A percentile compares a stretch with the other conserved stretches of the same genome.
Evolutionary conservation across 768 basidiomycete species (phyloP).

Genomic region (Lactarius vividus): DNA sequence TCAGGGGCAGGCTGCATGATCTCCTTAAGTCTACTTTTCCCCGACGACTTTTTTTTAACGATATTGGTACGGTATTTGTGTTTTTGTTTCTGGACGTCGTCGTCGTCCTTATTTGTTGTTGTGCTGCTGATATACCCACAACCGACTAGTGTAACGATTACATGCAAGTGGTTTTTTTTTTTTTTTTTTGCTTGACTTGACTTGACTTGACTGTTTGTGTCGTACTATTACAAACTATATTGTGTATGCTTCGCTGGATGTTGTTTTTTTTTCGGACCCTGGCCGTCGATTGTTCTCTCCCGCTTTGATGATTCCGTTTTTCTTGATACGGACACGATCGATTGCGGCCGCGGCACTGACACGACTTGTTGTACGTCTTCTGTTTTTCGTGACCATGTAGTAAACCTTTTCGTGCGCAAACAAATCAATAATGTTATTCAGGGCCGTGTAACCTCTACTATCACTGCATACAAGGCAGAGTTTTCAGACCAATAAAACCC

Average conservation of each 20-base stretch:
- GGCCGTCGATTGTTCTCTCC: background rate
- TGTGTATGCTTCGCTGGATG: no score
- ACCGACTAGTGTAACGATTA: background rate
- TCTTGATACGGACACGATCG: background rate
- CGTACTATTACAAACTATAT: background rate
- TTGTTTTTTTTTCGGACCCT: background rate
- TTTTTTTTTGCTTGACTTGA: no score
- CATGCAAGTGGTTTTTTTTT: no score
- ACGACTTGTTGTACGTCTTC: background rate
- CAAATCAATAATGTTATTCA: background rate
- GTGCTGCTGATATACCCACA: background rate
- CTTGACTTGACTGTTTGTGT: no score
- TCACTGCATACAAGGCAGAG: no score
- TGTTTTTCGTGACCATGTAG: background rate
- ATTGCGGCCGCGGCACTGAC: background rate
- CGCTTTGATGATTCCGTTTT: background rate
- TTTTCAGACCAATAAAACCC: no score
- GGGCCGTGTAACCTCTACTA: background rate
- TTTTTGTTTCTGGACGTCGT: background rate
- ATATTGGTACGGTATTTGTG: background rate
- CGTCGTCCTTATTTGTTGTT: background rate
- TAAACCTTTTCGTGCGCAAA: background rate
- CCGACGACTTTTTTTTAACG: background rate
- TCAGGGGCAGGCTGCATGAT: constrained; percentile 42
- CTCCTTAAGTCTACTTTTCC: background rate